Percentiles rank a stretch among this genome's conserved stretches.
Conservation (phyloP, 2,329 filamentous ascomycete species). For the Hypoxylon sp. region DNA sequence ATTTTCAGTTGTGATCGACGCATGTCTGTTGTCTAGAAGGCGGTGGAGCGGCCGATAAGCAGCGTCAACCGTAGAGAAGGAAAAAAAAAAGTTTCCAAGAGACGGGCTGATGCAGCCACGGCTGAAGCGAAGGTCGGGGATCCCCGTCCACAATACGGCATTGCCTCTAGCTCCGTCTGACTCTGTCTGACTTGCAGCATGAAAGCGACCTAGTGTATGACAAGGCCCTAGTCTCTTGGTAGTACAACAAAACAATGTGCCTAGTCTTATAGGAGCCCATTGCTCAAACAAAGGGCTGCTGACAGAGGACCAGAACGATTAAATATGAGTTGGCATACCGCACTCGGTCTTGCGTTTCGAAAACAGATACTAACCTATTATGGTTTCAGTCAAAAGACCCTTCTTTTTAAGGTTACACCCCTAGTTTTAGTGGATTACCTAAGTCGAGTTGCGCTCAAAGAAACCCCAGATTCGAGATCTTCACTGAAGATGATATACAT, state of each 20-base stretch:
- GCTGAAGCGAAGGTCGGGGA: constrained; percentile 40
- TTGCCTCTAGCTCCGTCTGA: constrained; percentile 16
- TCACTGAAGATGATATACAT: not conserved
- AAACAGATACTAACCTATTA: constrained; percentile 3
- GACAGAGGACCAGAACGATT: not conserved
- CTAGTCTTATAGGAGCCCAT: not conserved
- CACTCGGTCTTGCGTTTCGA: not conserved
- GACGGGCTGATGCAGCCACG: constrained; percentile 30
- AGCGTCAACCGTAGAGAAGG: no score
- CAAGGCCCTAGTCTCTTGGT: constrained; percentile 10
- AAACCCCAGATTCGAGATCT: constrained; percentile 8
- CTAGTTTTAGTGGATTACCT: constrained; percentile 22
- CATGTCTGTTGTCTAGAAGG: constrained; percentile 15
- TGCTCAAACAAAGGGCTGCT: constrained; percentile 5
- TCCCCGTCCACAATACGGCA: constrained; percentile 31
- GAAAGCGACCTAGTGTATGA: constrained; percentile 35
- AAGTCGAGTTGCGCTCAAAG: not conserved
- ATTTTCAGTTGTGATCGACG: constrained; percentile 30
- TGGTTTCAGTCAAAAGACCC: constrained; percentile 23
- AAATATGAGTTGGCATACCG: not conserved
- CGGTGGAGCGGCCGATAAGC: constrained; percentile 10
- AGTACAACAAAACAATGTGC: constrained; percentile 5
- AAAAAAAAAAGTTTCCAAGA: constrained; percentile 4
- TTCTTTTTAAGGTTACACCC: constrained; percentile 33
- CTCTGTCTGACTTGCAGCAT: constrained; percentile 39